phyloP scores from a whole-genome alignment of 208 protist species.

The Leishmania arabica region DNA sequence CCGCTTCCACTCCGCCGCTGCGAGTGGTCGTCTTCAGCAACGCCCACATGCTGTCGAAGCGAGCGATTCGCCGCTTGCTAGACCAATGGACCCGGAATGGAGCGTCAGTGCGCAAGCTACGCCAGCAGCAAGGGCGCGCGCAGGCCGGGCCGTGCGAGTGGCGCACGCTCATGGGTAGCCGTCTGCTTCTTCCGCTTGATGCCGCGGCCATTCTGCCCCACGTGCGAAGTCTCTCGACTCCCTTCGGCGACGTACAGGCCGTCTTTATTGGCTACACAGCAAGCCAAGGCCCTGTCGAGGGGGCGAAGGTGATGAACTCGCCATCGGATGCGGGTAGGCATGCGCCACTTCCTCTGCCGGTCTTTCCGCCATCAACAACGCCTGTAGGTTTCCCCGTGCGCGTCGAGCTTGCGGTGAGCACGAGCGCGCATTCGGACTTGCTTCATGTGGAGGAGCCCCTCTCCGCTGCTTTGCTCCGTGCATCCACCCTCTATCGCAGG shows the following conservation, averaged over 20 bases:
- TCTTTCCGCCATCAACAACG: neutral
- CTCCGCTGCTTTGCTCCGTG: constrained; percentile 43
- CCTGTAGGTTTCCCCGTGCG: neutral
- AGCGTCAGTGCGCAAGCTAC: constrained; percentile 4
- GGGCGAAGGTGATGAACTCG: neutral
- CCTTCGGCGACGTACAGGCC: constrained; percentile 53
- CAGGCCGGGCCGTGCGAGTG: neutral
- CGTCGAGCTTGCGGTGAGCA: neutral
- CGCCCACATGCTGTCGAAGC: constrained; percentile 63
- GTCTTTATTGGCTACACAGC: constrained; percentile 42
- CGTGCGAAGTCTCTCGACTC: constrained; percentile 25
- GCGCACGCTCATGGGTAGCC: constrained; percentile 21
- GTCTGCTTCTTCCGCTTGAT: neutral
- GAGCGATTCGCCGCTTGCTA: constrained; percentile 53
- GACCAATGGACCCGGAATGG: constrained; percentile 85
- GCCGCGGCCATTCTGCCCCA: neutral
- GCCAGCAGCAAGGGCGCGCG: neutral
- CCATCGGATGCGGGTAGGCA: neutral
- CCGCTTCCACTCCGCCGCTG: neutral
- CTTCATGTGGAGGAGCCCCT: constrained; percentile 57
- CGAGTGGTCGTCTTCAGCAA: constrained; percentile 51
- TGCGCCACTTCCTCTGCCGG: neutral
- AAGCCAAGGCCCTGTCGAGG: neutral
- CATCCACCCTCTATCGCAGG: constrained; percentile 23
- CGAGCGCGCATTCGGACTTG: constrained; percentile 14